These are phyloP conservation scores for Imleria badia DNA, from an alignment of 768 basidiomycete species.

Conservation along the genomic window DNA sequence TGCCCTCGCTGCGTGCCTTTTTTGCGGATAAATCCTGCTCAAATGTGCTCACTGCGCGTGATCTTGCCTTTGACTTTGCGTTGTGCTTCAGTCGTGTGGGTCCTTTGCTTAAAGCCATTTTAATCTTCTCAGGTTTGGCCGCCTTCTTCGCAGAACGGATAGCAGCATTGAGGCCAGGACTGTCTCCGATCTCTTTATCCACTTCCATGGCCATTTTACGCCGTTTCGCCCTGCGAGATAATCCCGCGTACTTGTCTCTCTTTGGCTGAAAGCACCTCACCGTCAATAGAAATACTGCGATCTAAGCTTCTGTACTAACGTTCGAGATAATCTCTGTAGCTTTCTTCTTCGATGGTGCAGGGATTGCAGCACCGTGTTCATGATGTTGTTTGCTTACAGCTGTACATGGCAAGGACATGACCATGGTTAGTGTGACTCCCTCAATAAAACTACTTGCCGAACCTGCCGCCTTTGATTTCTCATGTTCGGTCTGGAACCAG, in stretches of 20 bases:
- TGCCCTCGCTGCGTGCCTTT: constrained; percentile 50
- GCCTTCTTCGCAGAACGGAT: constrained; percentile 89
- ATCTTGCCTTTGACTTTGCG: constrained; percentile 30
- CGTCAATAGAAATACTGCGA: constrained; percentile 4
- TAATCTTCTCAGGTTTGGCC: constrained; percentile 71
- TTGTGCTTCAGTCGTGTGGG: constrained; percentile 35
- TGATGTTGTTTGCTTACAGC: constrained; percentile 77
- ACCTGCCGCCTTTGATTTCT: constrained; percentile 84
- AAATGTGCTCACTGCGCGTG: constrained; percentile 45
- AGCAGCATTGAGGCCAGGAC: constrained; percentile 60
- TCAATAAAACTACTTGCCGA: background rate
- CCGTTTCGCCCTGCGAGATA: constrained; percentile 85
- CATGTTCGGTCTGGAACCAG: constrained; percentile 95
- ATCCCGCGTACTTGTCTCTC: constrained; percentile 75
- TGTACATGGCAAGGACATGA: constrained; percentile 29
- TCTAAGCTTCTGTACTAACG: constrained; percentile 30
- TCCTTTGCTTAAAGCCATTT: constrained; percentile 44
- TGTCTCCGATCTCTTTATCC: constrained; percentile 62
- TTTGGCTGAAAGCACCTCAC: constrained; percentile 50
- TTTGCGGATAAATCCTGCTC: constrained; percentile 58
- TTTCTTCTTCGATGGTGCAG: constrained; percentile 42
- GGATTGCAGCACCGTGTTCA: constrained; percentile 48
- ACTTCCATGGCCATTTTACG: constrained; percentile 84
- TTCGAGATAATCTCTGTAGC: constrained; percentile 36
- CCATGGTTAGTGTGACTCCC: constrained; percentile 5